Percentiles rank a stretch among this genome's conserved stretches.
Evolutionary conservation across 2,329 filamentous ascomycete species (phyloP).

Genomic region (Trichophyton simii): DNA sequence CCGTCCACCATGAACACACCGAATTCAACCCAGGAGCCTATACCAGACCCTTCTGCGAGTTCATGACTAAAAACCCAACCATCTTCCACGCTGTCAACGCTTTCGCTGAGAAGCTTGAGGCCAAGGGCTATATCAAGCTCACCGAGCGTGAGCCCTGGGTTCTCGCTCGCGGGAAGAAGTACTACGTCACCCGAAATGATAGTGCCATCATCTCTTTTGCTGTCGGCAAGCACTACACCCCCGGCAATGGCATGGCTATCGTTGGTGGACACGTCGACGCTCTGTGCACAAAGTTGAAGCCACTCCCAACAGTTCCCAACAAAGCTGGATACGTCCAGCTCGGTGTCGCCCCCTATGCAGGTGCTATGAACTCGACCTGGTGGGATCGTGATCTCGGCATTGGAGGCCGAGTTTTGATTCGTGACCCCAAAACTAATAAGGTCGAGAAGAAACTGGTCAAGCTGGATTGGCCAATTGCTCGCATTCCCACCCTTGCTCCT

Average conservation of each 20-base stretch:
- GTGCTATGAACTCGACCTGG: slow-evolving; percentile 78
- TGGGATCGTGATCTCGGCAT: slow-evolving; percentile 93
- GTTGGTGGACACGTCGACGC: slow-evolving; percentile 89
- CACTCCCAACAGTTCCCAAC: slow-evolving; percentile 69
- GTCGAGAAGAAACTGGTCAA: slow-evolving; percentile 74
- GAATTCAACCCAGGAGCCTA: slow-evolving; percentile 45
- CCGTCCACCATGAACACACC: neutral
- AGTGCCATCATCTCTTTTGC: slow-evolving; percentile 76
- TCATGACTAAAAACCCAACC: slow-evolving; percentile 81
- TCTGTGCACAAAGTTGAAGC: slow-evolving; percentile 80
- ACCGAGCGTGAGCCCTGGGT: slow-evolving; percentile 69
- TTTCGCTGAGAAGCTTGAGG: slow-evolving; percentile 59
- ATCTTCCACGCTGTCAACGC: slow-evolving; percentile 80
- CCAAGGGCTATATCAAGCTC: slow-evolving; percentile 61
- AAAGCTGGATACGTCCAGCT: slow-evolving; percentile 80
- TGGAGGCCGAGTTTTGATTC: slow-evolving; percentile 77
- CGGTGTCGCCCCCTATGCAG: slow-evolving; percentile 85
- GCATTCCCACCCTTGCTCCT: slow-evolving; percentile 80
- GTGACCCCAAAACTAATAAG: slow-evolving; percentile 58
- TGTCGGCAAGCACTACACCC: slow-evolving; percentile 65
- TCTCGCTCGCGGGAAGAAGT: slow-evolving; percentile 69
- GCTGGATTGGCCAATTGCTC: slow-evolving; percentile 86
- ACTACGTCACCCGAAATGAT: slow-evolving; percentile 76
- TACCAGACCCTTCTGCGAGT: slow-evolving; percentile 73
- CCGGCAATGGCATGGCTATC: slow-evolving; percentile 77